Conservation (phyloP, 495 filamentous ascomycete species). For the Barbatosphaeria neglecta region DNA sequence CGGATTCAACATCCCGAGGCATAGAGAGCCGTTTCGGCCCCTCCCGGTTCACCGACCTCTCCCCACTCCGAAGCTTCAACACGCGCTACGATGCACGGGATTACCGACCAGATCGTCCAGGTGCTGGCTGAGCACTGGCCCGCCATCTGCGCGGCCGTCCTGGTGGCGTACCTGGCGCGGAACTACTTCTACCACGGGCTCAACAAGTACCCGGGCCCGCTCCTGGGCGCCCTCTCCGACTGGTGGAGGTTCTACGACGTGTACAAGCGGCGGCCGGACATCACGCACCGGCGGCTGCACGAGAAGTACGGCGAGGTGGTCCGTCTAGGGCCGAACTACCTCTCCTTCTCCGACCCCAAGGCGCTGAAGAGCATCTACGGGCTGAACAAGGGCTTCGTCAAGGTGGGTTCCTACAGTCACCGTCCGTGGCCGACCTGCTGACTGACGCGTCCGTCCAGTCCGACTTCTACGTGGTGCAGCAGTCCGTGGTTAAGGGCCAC, state of each 20-base stretch:
- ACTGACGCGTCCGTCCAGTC: constrained; percentile 35
- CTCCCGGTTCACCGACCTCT: too few relatives aligned
- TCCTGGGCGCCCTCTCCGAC: constrained; percentile 55
- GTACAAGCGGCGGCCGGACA: constrained; percentile 47
- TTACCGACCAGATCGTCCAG: constrained; percentile 4
- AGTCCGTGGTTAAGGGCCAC: constrained; percentile 50
- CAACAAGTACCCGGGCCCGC: constrained; percentile 55
- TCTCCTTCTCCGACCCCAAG: constrained; percentile 56
- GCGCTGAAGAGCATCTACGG: constrained; percentile 68
- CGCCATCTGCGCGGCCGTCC: constrained; percentile 15
- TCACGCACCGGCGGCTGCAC: constrained; percentile 55
- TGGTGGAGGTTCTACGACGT: constrained; percentile 62
- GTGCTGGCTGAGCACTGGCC: constrained; percentile 38
- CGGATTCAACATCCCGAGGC: not conserved
- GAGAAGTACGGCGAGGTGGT: constrained; percentile 61
- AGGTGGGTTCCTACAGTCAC: too few relatives aligned
- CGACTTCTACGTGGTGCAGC: constrained; percentile 59
- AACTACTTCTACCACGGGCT: constrained; percentile 50
- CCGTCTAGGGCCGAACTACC: constrained; percentile 52
- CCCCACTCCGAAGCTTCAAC: not conserved
- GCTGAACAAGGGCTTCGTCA: constrained; percentile 69
- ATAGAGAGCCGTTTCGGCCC: too few relatives aligned
- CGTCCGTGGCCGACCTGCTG: too few relatives aligned
- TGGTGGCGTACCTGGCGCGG: constrained; percentile 33
- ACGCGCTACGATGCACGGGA: constrained; percentile 1